These are phyloP conservation scores for Clathrospora elynae DNA, from an alignment of 2,329 filamentous ascomycete genomes.

Conservation along the genomic window DNA sequence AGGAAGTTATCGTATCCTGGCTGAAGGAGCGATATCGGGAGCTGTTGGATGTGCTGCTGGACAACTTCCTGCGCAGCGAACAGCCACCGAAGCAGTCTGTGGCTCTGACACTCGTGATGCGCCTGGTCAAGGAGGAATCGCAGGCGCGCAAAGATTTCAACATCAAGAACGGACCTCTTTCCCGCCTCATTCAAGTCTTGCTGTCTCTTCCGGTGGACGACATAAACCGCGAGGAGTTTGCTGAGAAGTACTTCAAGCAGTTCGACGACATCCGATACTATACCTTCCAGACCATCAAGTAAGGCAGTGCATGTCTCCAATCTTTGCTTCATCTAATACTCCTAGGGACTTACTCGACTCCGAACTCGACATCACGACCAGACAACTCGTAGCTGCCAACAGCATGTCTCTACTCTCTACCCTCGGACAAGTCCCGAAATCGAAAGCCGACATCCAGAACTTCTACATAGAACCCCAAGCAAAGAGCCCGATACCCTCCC, in stretches of 20 bases:
- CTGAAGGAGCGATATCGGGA: slow-evolving; percentile 74
- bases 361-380: slow-evolving; percentile 28
- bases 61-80: slow-evolving; percentile 62
- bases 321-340: slow-evolving; percentile 3
- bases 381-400: slow-evolving; percentile 50
- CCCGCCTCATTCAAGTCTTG: slow-evolving; percentile 66
- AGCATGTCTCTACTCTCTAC: slow-evolving; percentile 67
- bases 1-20: slow-evolving; percentile 76
- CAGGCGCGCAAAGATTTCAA: slow-evolving; percentile 56
- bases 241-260: slow-evolving; percentile 76
- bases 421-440: slow-evolving; percentile 72
- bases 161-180: slow-evolving; percentile 72
- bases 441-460: slow-evolving; percentile 67
- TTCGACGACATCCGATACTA: slow-evolving; percentile 86
- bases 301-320: slow-evolving; percentile 46
- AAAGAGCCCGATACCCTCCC: slow-evolving; percentile 64
- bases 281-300: slow-evolving; percentile 76
- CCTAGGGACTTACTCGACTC: slow-evolving; percentile 35
- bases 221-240: slow-evolving; percentile 71
- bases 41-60: slow-evolving; percentile 68
- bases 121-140: slow-evolving; percentile 76
- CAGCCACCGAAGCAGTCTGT: slow-evolving; percentile 68
- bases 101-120: slow-evolving; percentile 79
- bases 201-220: slow-evolving; percentile 63
- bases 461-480: slow-evolving; percentile 72